Evolutionary conservation across 2,329 filamentous ascomycete genomes (phyloP), one percentile per base, ranked within the genome.

Genomic region (Arthrinium phaeospermum): DNA sequence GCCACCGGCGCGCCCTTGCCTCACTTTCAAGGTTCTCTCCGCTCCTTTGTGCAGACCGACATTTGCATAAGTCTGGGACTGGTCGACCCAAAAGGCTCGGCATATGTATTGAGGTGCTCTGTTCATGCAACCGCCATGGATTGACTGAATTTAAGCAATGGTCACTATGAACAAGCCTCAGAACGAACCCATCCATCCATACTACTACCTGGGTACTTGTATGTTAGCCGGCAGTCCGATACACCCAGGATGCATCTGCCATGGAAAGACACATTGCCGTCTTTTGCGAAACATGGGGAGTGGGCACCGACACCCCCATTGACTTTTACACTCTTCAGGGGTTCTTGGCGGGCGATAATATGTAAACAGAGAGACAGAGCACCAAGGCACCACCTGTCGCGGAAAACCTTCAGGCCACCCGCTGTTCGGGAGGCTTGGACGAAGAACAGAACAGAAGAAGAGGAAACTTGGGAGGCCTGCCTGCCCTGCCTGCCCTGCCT

Each of bases 221-320:
- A 30, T 30, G 27, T 30, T 64, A n/a, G 34, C 57, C 57, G 57
- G 34, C 57, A 64, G 41, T 41, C 19, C 34, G 19, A 57, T 4
- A 34, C 4, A 51, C 19, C 19, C 13, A 22, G n/a, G n/a, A 51
- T 51, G 12, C 12, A 51, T n/a, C 22, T 51, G 49, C 49, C 49
- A 24, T 51, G 49, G 49, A 24, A 34, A 61, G 53, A 37, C 53
- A 61, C 53, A 61, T 37, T 61, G 53, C 53, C 53, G 53, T 37
- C 30, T 13, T 37, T 37, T 22, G 53, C 53, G 53, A 41, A 41
- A 41, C 57, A 64, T 41, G 34, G 30, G 34, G 57, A 13, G 57
- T 41, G 57, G 57, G 34, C 19, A 41, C 57, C 5, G 22, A 24
- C 57, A 13, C 37, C 37, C 34, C 57, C 57, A 64, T 64, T 41